phyloP scores from a whole-genome alignment of 2,329 filamentous ascomycete species.

The Teratosphaeria epicoccoides region DNA sequence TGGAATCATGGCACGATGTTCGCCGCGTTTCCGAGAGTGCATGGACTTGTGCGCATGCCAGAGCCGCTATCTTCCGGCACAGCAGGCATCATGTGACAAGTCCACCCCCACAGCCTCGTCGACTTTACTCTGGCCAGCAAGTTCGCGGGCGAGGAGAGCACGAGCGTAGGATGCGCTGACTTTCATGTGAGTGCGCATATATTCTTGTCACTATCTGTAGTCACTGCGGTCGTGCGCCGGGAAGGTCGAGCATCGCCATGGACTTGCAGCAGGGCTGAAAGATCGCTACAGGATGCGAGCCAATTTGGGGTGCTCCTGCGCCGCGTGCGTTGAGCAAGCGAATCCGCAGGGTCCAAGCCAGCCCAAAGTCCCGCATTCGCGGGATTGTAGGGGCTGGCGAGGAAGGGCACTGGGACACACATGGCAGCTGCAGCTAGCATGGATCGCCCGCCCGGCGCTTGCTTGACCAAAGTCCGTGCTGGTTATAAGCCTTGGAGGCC shows the following conservation, averaged over 20 bases:
- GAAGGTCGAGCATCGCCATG: not conserved
- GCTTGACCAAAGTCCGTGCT: constrained; percentile 2
- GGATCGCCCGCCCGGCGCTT: constrained; percentile 1
- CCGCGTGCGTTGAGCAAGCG: not conserved
- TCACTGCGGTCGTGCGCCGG: not conserved
- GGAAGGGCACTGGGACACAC: constrained; percentile 1
- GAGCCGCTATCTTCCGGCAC: not conserved
- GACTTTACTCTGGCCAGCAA: not conserved
- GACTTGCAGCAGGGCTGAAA: constrained; percentile 2
- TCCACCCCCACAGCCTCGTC: not conserved
- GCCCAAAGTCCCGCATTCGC: not conserved
- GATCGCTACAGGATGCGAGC: not conserved
- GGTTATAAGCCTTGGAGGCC: constrained; percentile 1
- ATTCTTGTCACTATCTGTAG: not conserved
- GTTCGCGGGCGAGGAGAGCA: not conserved
- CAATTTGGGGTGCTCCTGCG: not conserved
- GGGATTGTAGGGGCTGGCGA: constrained; percentile 3
- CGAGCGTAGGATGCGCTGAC: not conserved
- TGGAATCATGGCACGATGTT: not conserved
- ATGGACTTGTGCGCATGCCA: not conserved
- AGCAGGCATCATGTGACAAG: not conserved
- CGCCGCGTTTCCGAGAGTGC: not conserved
- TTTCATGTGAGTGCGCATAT: not conserved
- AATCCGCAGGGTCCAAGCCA: not conserved
- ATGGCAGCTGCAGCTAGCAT: constrained; percentile 5